Conservation (phyloP, 768 basidiomycete species). For the Asterophora lycoperdoides region DNA sequence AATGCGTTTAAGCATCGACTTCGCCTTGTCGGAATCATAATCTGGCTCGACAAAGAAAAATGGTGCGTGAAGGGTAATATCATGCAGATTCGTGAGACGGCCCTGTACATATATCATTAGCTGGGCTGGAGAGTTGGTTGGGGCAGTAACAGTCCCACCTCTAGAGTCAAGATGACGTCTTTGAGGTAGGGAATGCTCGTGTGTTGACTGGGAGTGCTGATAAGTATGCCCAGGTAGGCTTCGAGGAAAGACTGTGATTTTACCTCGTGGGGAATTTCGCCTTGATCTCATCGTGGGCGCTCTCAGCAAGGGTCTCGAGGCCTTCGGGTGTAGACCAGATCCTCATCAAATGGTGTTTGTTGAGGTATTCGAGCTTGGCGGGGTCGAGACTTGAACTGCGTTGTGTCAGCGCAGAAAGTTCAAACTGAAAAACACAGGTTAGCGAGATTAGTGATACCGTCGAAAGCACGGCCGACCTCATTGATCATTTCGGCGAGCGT, state of each 20-base stretch:
- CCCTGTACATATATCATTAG: conserved; percentile 37
- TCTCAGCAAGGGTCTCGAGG: conserved; percentile 47
- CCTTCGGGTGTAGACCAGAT: conserved; percentile 48
- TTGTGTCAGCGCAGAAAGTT: conserved; percentile 71
- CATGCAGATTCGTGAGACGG: conserved; percentile 64
- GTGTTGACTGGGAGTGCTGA: conserved; percentile 33
- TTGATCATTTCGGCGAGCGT: conserved; percentile 59
- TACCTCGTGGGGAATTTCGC: conserved; percentile 59
- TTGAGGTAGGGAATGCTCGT: conserved; percentile 57
- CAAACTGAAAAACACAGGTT: conserved; percentile 49
- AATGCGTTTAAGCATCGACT: conserved; percentile 44
- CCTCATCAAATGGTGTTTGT: conserved; percentile 77
- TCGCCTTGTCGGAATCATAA: conserved; percentile 49
- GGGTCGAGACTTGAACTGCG: conserved; percentile 80
- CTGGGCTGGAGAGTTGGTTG: not conserved
- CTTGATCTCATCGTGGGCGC: conserved; percentile 51
- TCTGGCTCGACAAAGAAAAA: conserved; percentile 80
- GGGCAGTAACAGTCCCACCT: conserved; percentile 34
- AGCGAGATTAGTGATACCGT: not conserved
- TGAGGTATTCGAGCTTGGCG: conserved; percentile 78
- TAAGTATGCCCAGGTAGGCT: not conserved
- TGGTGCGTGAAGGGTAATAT: conserved; percentile 62
- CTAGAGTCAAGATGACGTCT: conserved; percentile 55
- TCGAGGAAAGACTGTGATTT: conserved; percentile 4
- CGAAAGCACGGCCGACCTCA: conserved; percentile 35